These are phyloP conservation scores for Fusarium camptoceras DNA, from an alignment of 2,329 filamentous ascomycete genomes.

Conservation along the genomic window DNA sequence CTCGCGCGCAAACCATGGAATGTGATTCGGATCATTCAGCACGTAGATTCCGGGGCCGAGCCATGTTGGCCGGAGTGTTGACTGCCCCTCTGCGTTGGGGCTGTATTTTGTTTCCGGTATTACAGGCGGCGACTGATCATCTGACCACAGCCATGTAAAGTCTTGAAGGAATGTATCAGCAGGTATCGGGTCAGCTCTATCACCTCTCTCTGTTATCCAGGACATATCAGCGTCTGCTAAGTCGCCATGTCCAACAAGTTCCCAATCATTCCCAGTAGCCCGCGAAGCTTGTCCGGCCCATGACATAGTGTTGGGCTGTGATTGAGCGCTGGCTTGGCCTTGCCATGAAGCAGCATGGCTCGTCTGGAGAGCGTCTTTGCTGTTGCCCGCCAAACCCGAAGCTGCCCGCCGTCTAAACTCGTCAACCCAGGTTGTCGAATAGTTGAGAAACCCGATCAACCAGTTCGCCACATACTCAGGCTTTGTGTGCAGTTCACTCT, in stretches of 20 bases:
- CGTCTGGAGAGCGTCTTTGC: not conserved
- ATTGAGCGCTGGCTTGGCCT: not conserved
- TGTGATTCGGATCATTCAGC: conserved; percentile 45
- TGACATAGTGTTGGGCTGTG: not conserved
- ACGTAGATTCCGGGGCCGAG: conserved; percentile 32
- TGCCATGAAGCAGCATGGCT: not conserved
- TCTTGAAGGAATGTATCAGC: not conserved
- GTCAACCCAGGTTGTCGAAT: conserved; percentile 21
- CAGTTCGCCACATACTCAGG: conserved; percentile 36
- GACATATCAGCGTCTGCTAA: not conserved
- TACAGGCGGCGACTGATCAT: not conserved
- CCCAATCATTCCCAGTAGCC: not conserved
- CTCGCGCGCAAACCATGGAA: conserved; percentile 43
- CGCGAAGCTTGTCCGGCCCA: not conserved
- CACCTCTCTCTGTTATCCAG: not conserved
- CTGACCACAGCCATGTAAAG: conserved; percentile 7
- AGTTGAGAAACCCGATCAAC: conserved; percentile 14
- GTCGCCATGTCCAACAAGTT: not conserved
- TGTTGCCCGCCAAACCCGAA: not conserved
- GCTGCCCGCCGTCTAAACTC: conserved; percentile 22
- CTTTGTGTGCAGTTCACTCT: conserved; percentile 25
- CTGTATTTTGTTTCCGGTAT: not conserved
- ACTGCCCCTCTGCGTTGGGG: not conserved
- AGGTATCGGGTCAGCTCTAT: not conserved
- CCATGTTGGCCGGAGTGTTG: conserved; percentile 28